Evolutionary conservation across 495 filamentous ascomycete genomes (phyloP).

Genomic region (Penicillium lagena): DNA sequence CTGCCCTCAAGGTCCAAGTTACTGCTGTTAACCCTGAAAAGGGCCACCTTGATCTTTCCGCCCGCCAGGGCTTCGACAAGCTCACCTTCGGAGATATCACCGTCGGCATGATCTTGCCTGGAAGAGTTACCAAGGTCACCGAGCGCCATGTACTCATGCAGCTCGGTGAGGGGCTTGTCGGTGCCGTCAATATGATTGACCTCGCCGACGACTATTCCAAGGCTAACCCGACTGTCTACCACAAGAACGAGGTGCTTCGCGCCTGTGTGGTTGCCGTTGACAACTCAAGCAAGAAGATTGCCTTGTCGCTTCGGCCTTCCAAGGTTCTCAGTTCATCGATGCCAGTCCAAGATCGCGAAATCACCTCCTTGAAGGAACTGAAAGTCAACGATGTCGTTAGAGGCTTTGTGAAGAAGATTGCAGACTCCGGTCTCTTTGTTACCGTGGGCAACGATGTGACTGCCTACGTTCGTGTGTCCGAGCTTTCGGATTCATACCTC

Average conservation of each 20-base stretch:
- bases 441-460: conserved; percentile 70
- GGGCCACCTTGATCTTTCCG: conserved; percentile 75
- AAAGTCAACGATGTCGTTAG: conserved; percentile 74
- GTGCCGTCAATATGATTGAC: conserved; percentile 68
- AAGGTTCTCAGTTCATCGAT: conserved; percentile 81
- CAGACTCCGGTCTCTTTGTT: conserved; percentile 82
- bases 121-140: conserved; percentile 77
- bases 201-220: conserved; percentile 78
- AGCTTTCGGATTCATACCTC: conserved; percentile 83
- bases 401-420: conserved; percentile 82
- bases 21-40: conserved; percentile 65
- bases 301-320: conserved; percentile 78
- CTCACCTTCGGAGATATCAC: conserved; percentile 63
- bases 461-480: conserved; percentile 73
- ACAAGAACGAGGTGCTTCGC: conserved; percentile 78
- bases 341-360: conserved; percentile 74
- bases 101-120: conserved; percentile 72
- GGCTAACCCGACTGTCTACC: conserved; percentile 59
- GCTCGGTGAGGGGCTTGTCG: conserved; percentile 69
- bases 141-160: conserved; percentile 79
- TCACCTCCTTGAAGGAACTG: conserved; percentile 60
- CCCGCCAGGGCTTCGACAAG: conserved; percentile 48
- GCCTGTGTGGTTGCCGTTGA: conserved; percentile 80
- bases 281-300: conserved; percentile 71
- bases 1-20: conserved; percentile 72